Base-by-base conservation (phyloP, 257 asterid genomes). In the Misopates orontium region DNA sequence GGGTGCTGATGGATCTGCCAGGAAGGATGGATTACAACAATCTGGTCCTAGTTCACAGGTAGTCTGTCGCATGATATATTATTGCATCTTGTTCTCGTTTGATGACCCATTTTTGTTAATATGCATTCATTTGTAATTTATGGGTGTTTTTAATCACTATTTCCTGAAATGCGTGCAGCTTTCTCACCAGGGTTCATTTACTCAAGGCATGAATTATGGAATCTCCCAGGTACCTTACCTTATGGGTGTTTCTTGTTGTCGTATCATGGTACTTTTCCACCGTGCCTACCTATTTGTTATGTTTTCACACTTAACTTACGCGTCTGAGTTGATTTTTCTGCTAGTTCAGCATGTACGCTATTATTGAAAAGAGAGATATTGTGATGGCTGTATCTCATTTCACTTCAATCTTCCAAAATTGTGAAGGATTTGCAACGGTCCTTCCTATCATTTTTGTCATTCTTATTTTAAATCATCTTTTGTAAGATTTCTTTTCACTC, bases 101-200 rank as follows among this genome's bases (percentile, higher is more conserved):
- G n/a, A 6, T 21, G 4, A 39, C 31, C 42, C 51, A 55, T 41
- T 24, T 7, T 3, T 39, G 16, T 16, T 28, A 64, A 8, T 16
- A n/a, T 19, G 17, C 19, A 36, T 13, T 48, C 16, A 57, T 48
- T n/a, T 52, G 4, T 41, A 5, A 36, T 40, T 54, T 21, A 25
- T 22, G 32, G 15, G 64, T 10, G 66, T 12, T 45, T 21, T 52
- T 21, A 15, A 67, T 42, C 31, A 19, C 16, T 45, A 18, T 31
- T 55, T 16, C 63, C 40, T 56, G 44, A 42, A 44, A 32, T 44
- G 0, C 49, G 64, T 47, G 17, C 83, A 78, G 86, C 78, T 85
- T 71, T 83, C 78, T 61, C 88, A 77, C 69, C 85, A 79, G 48
- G 85, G 87, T 72, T 81, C 95, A 66, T 85, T 73, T 79, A 56